phyloP scores from a whole-genome alignment of 176 grass and related monocot species.

The Tillandsia fasciculata region DNA sequence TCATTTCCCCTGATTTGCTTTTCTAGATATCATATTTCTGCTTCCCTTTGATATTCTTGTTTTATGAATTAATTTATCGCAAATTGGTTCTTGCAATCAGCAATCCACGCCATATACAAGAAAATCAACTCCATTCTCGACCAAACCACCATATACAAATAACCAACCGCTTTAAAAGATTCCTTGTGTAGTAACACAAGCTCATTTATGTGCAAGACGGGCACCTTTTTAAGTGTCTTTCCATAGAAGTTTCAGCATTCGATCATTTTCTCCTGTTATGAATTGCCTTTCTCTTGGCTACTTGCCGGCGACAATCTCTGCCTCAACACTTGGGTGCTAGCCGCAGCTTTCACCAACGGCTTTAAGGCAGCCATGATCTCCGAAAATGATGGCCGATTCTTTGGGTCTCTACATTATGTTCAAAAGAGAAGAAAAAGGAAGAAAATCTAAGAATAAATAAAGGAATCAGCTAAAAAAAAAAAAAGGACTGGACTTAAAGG shows the following conservation, averaged over 20 bases:
- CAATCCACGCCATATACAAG: neutral
- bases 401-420: slow-evolving; percentile 52
- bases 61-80: neutral
- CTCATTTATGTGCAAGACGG: neutral
- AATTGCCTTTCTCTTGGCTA: slow-evolving; percentile 20
- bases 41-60: neutral
- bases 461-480: neutral
- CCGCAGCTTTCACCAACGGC: slow-evolving; percentile 57
- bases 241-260: neutral
- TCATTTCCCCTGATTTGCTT: no score
- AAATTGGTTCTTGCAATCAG: neutral
- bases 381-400: slow-evolving; percentile 75
- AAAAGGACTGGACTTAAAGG: neutral
- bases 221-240: neutral
- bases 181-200: neutral
- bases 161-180: neutral
- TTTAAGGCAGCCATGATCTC: slow-evolving; percentile 79
- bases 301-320: slow-evolving; percentile 46
- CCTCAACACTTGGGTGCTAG: slow-evolving; percentile 41
- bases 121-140: neutral
- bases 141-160: neutral
- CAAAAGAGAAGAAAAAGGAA: slow-evolving; percentile 1
- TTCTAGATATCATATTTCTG: no score
- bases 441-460: neutral
- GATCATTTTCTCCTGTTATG: neutral